Conservation (phyloP, 768 basidiomycete species). For the Russula sp. region DNA sequence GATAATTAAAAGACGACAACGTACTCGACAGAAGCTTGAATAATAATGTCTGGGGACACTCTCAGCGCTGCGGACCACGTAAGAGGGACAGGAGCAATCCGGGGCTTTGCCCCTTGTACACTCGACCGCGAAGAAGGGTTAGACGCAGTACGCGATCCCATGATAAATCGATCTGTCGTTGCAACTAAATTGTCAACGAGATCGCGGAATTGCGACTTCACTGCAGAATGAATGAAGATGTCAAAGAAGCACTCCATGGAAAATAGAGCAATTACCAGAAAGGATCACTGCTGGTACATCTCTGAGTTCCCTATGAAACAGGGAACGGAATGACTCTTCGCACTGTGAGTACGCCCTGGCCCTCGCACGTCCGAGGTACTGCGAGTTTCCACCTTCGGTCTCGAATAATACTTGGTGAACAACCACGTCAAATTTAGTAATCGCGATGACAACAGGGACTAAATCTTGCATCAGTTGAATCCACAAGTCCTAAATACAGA, state of each 20-base stretch:
- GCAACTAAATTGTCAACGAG: neutral
- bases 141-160: no score
- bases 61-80: constrained; percentile 1
- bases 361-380: neutral
- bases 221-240: neutral
- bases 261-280: neutral
- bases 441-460: constrained; percentile 5
- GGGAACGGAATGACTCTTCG: neutral
- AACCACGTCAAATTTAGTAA: constrained; percentile 6
- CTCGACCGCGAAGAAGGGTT: neutral
- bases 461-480: no score
- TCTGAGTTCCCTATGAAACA: neutral
- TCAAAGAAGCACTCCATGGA: neutral
- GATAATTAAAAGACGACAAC: neutral
- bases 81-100: neutral
- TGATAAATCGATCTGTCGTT: neutral
- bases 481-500: neutral
- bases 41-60: neutral
- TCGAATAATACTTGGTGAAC: neutral
- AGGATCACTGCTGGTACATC: constrained; percentile 6
- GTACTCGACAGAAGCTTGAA: constrained; percentile 6
- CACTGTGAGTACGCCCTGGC: neutral
- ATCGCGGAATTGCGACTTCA: neutral
- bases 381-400: neutral
- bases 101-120: neutral